phyloP scores from a whole-genome alignment of 768 basidiomycete genomes.

The Royoungia palumana region DNA sequence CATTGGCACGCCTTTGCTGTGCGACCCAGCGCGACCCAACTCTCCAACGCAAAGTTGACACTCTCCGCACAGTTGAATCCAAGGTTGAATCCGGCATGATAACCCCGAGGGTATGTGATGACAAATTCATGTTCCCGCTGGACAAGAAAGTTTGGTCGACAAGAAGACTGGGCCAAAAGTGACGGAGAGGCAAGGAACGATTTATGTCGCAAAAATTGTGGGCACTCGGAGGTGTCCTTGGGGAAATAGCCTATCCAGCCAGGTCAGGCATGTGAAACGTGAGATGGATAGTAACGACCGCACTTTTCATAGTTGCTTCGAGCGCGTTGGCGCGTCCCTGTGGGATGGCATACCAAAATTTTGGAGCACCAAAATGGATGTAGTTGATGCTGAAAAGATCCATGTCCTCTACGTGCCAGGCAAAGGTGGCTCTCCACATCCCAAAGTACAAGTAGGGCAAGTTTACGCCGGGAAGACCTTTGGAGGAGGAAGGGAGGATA shows the following conservation, averaged over 20 bases:
- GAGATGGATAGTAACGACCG: slow-evolving; percentile 11
- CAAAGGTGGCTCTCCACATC: slow-evolving; percentile 99
- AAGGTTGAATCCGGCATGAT: slow-evolving; percentile 96
- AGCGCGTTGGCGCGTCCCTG: slow-evolving; percentile 78
- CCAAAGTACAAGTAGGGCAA: slow-evolving; percentile 98
- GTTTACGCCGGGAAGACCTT: slow-evolving; percentile 90
- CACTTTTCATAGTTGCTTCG: slow-evolving; percentile 89
- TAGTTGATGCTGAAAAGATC: slow-evolving; percentile 99
- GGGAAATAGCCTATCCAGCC: slow-evolving; percentile 75
- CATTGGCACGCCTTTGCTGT: slow-evolving; percentile 75
- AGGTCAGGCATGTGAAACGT: slow-evolving; percentile 4
- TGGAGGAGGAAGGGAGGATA: slow-evolving; percentile 61
- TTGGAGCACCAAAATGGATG: slow-evolving; percentile 97
- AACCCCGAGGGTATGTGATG: slow-evolving; percentile 91
- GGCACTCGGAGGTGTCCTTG: slow-evolving; percentile 76
- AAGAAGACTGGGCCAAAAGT: slow-evolving; percentile 73
- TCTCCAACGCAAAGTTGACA: slow-evolving; percentile 94
- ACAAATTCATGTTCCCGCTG: slow-evolving; percentile 96
- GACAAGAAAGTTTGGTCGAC: slow-evolving; percentile 80
- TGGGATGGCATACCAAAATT: slow-evolving; percentile 95
- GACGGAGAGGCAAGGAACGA: slow-evolving; percentile 90
- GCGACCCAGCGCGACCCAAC: slow-evolving; percentile 88
- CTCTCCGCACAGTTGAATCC: slow-evolving; percentile 97
- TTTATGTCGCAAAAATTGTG: slow-evolving; percentile 95
- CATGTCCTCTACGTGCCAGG: slow-evolving; percentile 99